These are phyloP conservation scores for Curvularia eragrostidis DNA, from an alignment of 2,329 filamentous ascomycete genomes.

Conservation along the genomic window DNA sequence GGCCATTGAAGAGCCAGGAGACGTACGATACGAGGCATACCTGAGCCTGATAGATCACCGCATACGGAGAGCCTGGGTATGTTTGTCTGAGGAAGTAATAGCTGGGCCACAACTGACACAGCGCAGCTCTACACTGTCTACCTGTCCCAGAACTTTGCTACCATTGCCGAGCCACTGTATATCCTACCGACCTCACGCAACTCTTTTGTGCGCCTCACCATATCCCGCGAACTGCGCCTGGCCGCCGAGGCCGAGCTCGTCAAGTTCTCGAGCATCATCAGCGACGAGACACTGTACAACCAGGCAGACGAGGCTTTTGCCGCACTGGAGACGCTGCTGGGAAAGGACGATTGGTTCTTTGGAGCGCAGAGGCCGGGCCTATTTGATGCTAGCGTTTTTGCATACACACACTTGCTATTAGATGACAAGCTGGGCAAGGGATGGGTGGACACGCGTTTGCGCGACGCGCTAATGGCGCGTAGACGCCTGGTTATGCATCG, in stretches of 20 bases:
- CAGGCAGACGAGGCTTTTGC: conserved; percentile 69
- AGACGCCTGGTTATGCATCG: conserved; percentile 71
- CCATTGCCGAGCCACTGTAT: conserved; percentile 75
- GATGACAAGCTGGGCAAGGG: conserved; percentile 61
- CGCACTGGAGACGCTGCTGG: conserved; percentile 66
- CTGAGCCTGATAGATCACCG: conserved; percentile 75
- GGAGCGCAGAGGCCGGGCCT: conserved; percentile 65
- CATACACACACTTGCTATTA: conserved; percentile 83
- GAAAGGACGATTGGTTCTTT: conserved; percentile 68
- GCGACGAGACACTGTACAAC: conserved; percentile 63
- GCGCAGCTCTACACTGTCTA: conserved; percentile 78
- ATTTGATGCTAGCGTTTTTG: conserved; percentile 89
- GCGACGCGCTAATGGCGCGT: conserved; percentile 62
- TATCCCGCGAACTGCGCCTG: conserved; percentile 70
- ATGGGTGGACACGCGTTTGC: conserved; percentile 70
- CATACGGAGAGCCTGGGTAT: conserved; percentile 85
- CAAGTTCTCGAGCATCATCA: conserved; percentile 65
- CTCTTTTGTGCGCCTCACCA: conserved; percentile 65
- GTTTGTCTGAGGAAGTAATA: neutral
- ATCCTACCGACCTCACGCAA: conserved; percentile 68
- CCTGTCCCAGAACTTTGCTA: conserved; percentile 70
- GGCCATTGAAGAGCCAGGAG: conserved; percentile 55
- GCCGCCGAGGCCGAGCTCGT: conserved; percentile 79
- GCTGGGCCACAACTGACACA: neutral
- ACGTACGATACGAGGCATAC: conserved; percentile 74